Base-by-base conservation (phyloP, 768 basidiomycete genomes). In the Boletellus sp. region DNA sequence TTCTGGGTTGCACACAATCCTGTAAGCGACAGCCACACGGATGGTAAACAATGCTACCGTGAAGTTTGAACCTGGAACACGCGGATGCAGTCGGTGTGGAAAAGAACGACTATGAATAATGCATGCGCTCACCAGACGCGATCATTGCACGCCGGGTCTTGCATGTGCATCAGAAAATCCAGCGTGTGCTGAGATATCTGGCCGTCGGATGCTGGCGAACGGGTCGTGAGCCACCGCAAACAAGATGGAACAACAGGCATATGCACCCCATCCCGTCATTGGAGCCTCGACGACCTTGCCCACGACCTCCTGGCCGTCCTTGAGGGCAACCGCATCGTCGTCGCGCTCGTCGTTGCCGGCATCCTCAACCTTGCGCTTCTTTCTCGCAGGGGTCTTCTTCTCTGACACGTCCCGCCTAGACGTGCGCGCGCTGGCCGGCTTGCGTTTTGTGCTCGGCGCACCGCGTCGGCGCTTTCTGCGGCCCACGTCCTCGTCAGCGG, bases 111-210 rank as follows among this genome's bases (percentile, higher is more conserved):
- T 35, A 19, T 36, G 11, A 24, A 1, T 15, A 40, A 23, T 2
- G 3, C 16, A 16, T 39, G 5, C 41, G 19, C 77, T 52, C 48
- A 90, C 92, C 91, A 90, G 70, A 85, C 78, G 4, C 92, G 78
- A 63, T 96, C 88, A 53, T 97, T 94, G 61, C 83, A 84, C 38
- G 80, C 76, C 1, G 90, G 86, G 50, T 89, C 80, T 60, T 77
- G 77, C 35, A 96, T 72, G 22, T 85, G 74, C 8, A 56, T 69
- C 48, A 94, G 65, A 63, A 96, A 96, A 60, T 90, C 71, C 32
- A 97, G 67, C 3, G 87, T 90, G 56, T 96, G 94, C 58, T 83
- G 75, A 2, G 93, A 94, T 61, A 96, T 81, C 65, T 83, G 82
- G 10, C 93, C 94, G 11, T 90, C 79, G 0, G 91, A 86, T 0